These are phyloP conservation scores for Penicillium brevicompactum DNA, from an alignment of 2,329 filamentous ascomycete genomes.

Conservation along the genomic window DNA sequence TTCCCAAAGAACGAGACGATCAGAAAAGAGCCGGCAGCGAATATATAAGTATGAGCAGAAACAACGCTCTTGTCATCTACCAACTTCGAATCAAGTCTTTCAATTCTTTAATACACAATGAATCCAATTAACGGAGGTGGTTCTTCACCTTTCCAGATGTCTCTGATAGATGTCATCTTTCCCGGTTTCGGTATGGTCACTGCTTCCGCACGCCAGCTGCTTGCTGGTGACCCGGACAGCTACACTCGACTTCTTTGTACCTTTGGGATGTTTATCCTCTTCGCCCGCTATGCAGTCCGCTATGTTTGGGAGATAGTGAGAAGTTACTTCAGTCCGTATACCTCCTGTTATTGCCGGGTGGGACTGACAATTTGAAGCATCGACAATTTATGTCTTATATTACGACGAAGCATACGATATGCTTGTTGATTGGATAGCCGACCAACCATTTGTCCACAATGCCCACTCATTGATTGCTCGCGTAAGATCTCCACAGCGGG, in stretches of 20 bases:
- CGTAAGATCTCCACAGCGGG: slow-evolving; percentile 13
- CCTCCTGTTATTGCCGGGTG: slow-evolving; percentile 5
- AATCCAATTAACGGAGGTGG: slow-evolving; percentile 11
- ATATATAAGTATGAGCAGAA: too few species aligned
- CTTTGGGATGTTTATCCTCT: slow-evolving; percentile 16
- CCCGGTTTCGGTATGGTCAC: slow-evolving; percentile 18
- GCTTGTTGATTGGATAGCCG: slow-evolving; percentile 18
- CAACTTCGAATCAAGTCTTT: too few species aligned
- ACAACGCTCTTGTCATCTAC: too few species aligned
- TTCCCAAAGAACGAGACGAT: too few species aligned
- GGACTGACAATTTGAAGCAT: slow-evolving; percentile 15
- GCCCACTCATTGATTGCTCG: slow-evolving; percentile 17
- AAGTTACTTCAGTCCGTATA: slow-evolving; percentile 21
- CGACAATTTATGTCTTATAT: slow-evolving; percentile 19
- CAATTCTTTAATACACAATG: too few species aligned
- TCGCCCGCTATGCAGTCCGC: slow-evolving; percentile 16
- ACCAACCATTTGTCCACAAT: slow-evolving; percentile 15
- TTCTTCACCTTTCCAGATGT: slow-evolving; percentile 14
- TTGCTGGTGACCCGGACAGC: slow-evolving; percentile 20
- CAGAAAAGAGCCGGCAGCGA: too few species aligned
- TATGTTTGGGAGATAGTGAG: slow-evolving; percentile 19
- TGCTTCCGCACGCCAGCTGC: slow-evolving; percentile 16
- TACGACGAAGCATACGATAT: slow-evolving; percentile 23
- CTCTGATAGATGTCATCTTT: slow-evolving; percentile 21
- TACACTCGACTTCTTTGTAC: slow-evolving; percentile 17